Conservation (phyloP, 139 green algal genomes). For the Yamagishiella unicocca region DNA sequence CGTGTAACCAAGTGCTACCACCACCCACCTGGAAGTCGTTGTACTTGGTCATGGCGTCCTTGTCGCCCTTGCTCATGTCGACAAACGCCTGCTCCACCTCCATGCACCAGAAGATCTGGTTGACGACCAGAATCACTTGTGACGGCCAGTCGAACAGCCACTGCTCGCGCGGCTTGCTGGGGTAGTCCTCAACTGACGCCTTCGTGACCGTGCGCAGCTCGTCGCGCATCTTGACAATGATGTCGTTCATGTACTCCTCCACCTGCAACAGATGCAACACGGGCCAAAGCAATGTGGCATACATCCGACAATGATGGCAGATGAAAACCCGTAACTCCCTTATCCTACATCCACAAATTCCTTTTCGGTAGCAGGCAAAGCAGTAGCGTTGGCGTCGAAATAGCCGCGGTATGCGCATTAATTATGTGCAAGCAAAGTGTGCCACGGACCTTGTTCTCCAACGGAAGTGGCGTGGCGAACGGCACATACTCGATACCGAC, state of each 20-base stretch:
- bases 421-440: too few species aligned
- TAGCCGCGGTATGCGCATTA: too few species aligned
- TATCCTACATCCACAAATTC: too few species aligned
- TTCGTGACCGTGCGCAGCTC: slow-evolving; percentile 84
- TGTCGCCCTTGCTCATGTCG: slow-evolving; percentile 72
- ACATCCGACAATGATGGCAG: too few species aligned
- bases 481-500: slow-evolving; percentile 86
- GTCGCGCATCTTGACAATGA: slow-evolving; percentile 86
- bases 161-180: slow-evolving; percentile 73
- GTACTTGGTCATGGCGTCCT: slow-evolving; percentile 82
- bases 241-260: slow-evolving; percentile 92
- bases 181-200: slow-evolving; percentile 82
- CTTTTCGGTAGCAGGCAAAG: too few species aligned
- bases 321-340: too few species aligned
- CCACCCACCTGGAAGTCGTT: slow-evolving; percentile 85
- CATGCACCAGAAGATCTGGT: slow-evolving; percentile 93
- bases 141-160: slow-evolving; percentile 91
- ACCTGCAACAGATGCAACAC: slow-evolving; percentile 72
- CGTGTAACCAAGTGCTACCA: too few species aligned
- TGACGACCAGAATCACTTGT: slow-evolving; percentile 92
- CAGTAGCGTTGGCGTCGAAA: too few species aligned
- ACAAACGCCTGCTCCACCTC: slow-evolving; percentile 88
- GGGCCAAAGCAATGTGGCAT: too few species aligned
- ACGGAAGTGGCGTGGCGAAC: slow-evolving; percentile 76
- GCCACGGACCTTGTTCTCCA: slow-evolving; percentile 84